Base-by-base conservation (phyloP, 164 flowering plant species). In the Umbilicus rupestris region DNA sequence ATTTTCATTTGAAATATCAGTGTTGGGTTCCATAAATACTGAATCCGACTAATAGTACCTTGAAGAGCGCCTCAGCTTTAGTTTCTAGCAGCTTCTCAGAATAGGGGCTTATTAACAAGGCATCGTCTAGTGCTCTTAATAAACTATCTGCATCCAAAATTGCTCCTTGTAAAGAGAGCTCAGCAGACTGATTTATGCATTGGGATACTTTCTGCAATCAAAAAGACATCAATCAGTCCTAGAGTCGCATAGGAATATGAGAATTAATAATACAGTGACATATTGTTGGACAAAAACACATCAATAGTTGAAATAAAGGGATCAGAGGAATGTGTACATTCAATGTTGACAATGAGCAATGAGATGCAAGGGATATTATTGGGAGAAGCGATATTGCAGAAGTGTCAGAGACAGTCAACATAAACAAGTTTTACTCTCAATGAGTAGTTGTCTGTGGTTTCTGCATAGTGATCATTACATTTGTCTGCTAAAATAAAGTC, bases 1-100 rank as follows among this genome's bases (percentile, higher is more conserved):
- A 17, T 41, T 29, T 12, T 39, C 3, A 45, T 31, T 26, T 29
- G 30, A 59, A 1, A 11, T 26, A 58, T 9, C 24, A 9, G 22
- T 5, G 19, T 22, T 20, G 35, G n/a, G 30, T 33, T 59, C 52
- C 15, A 16, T 14, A 26, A 15, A 26, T 22, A 3, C 16, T 28
- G 19, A 28, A 28, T 12, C 17, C 16, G 11, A 55, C 57, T 22
- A 22, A 10, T 50, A 55, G 70, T 22, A 95, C 99, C 88, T 78
- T 37, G 66, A 58, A 81, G 7, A 92, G 79, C 72, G 95, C 88
- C 82, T 88, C 85, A 26, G 90, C 92, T 79, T 90, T 95, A 87
- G 86, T 81, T 78, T 85, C 79, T 71, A 90, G 71, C 62, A 95
- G 73, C 66, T 65, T 84, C 66, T 92, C 99, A 12, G 96, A 87